Evolutionary conservation across 2,329 filamentous ascomycete genomes (phyloP), one percentile per base, ranked within the genome.

Genomic region (Graphium sp.): DNA sequence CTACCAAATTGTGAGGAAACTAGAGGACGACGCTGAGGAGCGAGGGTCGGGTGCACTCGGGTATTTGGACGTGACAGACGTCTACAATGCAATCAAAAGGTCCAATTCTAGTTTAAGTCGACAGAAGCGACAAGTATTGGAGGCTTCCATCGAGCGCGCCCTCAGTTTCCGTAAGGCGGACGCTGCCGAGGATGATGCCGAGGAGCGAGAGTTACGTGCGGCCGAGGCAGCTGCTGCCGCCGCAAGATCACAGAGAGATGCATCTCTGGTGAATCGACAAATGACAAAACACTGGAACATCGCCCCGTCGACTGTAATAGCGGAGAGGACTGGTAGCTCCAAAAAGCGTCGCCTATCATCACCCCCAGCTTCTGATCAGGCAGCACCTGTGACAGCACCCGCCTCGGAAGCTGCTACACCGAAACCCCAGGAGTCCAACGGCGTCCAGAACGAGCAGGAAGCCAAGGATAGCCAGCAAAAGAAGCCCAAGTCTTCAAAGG

Each of bases 41-140:
- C 21, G 16, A 13, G 25, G 30, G 7, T 22, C 26, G n/a, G 29
- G 30, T n/a, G 31, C 23, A 12, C 53, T 79, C 6, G n/a, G n/a
- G n/a, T n/a, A n/a, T n/a, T n/a, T n/a, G n/a, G 73, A 68, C 2
- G 57, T 76, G 4, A 51, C 62, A 3, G 52, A 57, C 3, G 66
- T 91, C 2, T 93, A 89, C 46, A 75, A 84, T 22, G 70, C 68
- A 33, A 83, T 95, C 35, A 81, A 84, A 40, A 57, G 61, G 28
- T 93, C 84, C 10, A 94, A 94, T 47, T 92, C 84, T 0, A 84
- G 78, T 39, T 53, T 95, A 14, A 82, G 80, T 36, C 64, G 89
- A 14, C 73, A 79, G 39, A 83, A 82, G 22, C 92, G 89, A 49
- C 75, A 74, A 35, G 60, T 77, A 1, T 55, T 95, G 2, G 81